Conservation (phyloP, 805 yeast genomes). For the Nadsonia fulvescens region DNA sequence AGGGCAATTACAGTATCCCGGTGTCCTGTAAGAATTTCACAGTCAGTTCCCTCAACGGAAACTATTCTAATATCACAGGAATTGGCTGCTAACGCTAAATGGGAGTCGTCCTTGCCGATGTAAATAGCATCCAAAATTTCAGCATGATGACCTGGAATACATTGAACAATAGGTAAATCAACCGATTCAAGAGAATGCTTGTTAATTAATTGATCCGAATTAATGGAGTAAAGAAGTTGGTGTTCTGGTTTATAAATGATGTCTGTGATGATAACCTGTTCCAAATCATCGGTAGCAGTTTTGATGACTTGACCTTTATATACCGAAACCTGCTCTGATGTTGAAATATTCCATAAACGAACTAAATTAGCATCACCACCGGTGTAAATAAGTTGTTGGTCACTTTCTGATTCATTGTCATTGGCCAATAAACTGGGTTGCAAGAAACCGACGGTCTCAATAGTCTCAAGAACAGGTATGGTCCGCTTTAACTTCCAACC, state of each 20-base stretch:
- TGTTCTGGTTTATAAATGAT: constrained; percentile 21
- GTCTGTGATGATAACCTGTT: constrained; percentile 56
- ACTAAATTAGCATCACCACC: constrained; percentile 69
- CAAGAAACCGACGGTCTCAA: constrained; percentile 22
- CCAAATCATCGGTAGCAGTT: constrained; percentile 25
- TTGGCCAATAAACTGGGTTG: too few relatives aligned
- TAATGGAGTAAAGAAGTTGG: constrained; percentile 27
- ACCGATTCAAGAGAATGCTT: constrained; percentile 29
- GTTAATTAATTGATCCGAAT: constrained; percentile 73
- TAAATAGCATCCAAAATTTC: constrained; percentile 79
- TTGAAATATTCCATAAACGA: constrained; percentile 40
- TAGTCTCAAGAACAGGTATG: constrained; percentile 44
- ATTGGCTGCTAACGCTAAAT: constrained; percentile 78
- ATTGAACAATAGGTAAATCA: constrained; percentile 22
- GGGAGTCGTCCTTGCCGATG: constrained; percentile 37
- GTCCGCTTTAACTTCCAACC: constrained; percentile 45
- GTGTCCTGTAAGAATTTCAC: constrained; percentile 61
- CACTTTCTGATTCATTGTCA: too few relatives aligned
- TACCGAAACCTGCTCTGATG: constrained; percentile 30
- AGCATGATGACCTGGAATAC: constrained; percentile 87
- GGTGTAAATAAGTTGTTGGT: constrained; percentile 28
- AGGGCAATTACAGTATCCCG: constrained; percentile 66
- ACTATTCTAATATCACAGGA: constrained; percentile 74
- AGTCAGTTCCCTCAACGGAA: constrained; percentile 32
- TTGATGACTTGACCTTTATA: too few relatives aligned